Conservation (phyloP, 345 rosid species). For the Erodium maritimum region DNA sequence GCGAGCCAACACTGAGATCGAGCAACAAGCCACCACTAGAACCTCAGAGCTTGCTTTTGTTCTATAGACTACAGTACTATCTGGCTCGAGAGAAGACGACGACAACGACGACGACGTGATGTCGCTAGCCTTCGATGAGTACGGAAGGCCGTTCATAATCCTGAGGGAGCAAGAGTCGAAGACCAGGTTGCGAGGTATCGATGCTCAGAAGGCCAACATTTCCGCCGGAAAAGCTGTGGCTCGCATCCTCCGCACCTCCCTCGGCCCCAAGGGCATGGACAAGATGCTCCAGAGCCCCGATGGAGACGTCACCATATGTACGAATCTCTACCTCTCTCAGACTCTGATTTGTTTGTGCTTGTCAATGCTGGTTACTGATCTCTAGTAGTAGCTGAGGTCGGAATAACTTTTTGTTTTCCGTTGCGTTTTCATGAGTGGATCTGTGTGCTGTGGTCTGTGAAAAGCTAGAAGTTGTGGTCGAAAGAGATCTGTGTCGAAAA, state of each 20-base stretch:
- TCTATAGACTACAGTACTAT: not conserved
- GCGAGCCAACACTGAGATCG: not conserved
- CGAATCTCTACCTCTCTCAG: not conserved
- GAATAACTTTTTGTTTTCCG: no score
- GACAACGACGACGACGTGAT: conserved; percentile 16
- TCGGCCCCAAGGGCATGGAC: conserved; percentile 99
- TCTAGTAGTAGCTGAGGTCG: no score
- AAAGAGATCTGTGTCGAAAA: not conserved
- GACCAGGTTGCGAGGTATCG: conserved; percentile 72
- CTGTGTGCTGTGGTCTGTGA: not conserved
- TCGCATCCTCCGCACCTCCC: conserved; percentile 90
- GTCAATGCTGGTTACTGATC: no score
- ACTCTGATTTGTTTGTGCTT: not conserved
- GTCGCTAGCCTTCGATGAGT: conserved; percentile 98
- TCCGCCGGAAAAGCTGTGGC: conserved; percentile 88
- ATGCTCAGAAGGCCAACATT: conserved; percentile 90
- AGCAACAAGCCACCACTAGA: no score
- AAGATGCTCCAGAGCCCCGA: conserved; percentile 97
- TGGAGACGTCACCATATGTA: conserved; percentile 84
- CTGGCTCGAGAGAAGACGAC: not conserved
- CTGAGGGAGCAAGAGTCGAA: conserved; percentile 70
- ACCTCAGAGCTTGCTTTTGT: not conserved
- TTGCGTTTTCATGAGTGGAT: no score
- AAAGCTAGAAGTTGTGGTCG: not conserved
- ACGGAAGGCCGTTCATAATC: conserved; percentile 74